phyloP scores from a whole-genome alignment of 192 early-diverging fungal species.

The Geranomyces michiganensis region DNA sequence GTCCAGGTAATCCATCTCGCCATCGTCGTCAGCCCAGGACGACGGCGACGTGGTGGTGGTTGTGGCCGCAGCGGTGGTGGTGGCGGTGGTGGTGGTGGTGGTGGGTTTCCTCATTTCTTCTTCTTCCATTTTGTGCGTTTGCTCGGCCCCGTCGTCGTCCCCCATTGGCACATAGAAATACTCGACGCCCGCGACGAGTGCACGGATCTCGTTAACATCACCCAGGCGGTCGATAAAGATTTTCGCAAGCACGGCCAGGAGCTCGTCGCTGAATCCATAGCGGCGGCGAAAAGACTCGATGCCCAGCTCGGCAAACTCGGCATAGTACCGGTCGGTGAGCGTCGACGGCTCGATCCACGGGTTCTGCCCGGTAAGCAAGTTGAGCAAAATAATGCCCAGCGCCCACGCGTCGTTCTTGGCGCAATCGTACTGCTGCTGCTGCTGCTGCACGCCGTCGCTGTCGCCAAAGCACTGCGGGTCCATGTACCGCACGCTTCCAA shows the following conservation, averaged over 20 bases:
- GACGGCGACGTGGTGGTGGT: not conserved
- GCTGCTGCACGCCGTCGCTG: too few relatives aligned
- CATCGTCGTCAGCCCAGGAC: slow-evolving; percentile 18
- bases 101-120: too few relatives aligned
- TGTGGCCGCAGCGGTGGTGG: not conserved
- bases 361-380: slow-evolving; percentile 78
- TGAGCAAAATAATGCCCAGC: slow-evolving; percentile 76
- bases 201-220: not conserved
- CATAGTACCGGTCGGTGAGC: slow-evolving; percentile 12
- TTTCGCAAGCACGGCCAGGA: not conserved
- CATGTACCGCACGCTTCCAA: slow-evolving; percentile 90
- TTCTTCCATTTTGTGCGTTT: not conserved
- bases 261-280: slow-evolving; percentile 22
- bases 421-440: slow-evolving; percentile 46
- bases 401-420: slow-evolving; percentile 78
- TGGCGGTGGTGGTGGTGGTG: not conserved
- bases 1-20: slow-evolving; percentile 15
- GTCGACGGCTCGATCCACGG: slow-evolving; percentile 64
- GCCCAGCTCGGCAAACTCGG: slow-evolving; percentile 6
- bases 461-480: slow-evolving; percentile 70
- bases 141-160: not conserved
- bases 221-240: slow-evolving; percentile 1
- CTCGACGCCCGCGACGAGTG: not conserved
- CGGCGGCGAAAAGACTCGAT: slow-evolving; percentile 4
- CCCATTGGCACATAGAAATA: not conserved